A percentile compares a stretch with the other conserved stretches of the same genome.
These are phyloP conservation scores for Cladosporium sp. DNA, from an alignment of 2,329 filamentous ascomycete species.

Conservation along the genomic window DNA sequence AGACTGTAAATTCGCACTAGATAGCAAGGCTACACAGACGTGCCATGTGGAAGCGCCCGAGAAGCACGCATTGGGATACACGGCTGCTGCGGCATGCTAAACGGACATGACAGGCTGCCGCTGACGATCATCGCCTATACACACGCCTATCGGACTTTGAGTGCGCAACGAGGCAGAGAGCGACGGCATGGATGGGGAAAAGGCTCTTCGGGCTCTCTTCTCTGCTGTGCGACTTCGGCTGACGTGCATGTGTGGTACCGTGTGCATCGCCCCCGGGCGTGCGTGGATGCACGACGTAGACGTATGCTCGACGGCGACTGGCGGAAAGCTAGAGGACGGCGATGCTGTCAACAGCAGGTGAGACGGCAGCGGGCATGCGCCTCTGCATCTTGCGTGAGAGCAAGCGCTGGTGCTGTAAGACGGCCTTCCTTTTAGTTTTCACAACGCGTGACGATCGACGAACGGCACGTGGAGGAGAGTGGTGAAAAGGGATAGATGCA, in stretches of 20 bases:
- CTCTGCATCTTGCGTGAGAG: neutral
- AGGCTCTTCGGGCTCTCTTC: neutral
- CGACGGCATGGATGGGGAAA: neutral
- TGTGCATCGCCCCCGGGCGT: neutral
- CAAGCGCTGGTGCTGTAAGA: neutral
- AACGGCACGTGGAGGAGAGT: slow-evolving; percentile 7
- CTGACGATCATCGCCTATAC: neutral
- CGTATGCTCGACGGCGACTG: slow-evolving; percentile 12
- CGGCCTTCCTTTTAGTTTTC: neutral
- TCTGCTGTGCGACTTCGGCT: slow-evolving; percentile 12
- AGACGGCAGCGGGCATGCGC: slow-evolving; percentile 6
- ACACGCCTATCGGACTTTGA: slow-evolving; percentile 9
- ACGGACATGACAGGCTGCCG: slow-evolving; percentile 4
- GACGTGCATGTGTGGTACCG: slow-evolving; percentile 7
- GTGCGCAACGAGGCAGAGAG: neutral
- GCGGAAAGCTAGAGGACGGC: neutral
- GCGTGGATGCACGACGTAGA: neutral
- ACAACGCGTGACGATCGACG: neutral
- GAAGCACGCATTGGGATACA: slow-evolving; percentile 2
- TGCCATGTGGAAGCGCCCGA: neutral
- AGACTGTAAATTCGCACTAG: neutral
- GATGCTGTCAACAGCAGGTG: neutral
- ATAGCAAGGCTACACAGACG: neutral
- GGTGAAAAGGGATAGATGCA: neutral
- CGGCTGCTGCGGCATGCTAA: slow-evolving; percentile 1